These are phyloP conservation scores for Aspergillus conjunctus DNA, from an alignment of 495 filamentous ascomycete species.

Conservation along the genomic window DNA sequence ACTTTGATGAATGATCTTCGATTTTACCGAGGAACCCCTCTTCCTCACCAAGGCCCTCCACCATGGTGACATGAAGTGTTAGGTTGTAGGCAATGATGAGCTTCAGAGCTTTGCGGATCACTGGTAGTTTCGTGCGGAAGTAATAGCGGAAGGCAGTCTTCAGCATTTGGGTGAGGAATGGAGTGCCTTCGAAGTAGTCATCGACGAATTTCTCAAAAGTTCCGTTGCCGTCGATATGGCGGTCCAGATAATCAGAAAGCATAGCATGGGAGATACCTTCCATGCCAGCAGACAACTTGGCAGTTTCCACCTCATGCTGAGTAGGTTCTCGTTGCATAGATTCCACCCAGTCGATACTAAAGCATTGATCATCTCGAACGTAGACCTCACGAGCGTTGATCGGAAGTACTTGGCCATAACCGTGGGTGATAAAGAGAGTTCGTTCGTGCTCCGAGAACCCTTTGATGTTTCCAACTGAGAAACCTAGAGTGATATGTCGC, in stretches of 20 bases:
- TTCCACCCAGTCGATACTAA: conserved; percentile 89
- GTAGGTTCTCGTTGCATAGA: conserved; percentile 68
- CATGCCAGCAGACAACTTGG: conserved; percentile 79
- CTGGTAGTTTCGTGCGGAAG: conserved; percentile 74
- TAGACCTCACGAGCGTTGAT: conserved; percentile 89
- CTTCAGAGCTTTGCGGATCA: conserved; percentile 89
- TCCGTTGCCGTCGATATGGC: conserved; percentile 78
- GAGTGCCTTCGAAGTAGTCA: conserved; percentile 90
- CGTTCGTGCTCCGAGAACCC: conserved; percentile 82
- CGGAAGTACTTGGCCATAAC: conserved; percentile 84
- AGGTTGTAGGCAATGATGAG: conserved; percentile 91
- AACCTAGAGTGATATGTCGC: conserved; percentile 79
- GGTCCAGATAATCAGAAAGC: conserved; percentile 86
- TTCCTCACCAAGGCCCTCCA: conserved; percentile 83
- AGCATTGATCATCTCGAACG: conserved; percentile 88
- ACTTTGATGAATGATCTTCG: conserved; percentile 73
- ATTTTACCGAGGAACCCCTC: conserved; percentile 77
- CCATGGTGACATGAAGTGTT: conserved; percentile 87
- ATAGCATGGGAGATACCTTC: conserved; percentile 76
- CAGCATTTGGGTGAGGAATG: conserved; percentile 88
- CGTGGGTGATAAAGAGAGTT: conserved; percentile 80
- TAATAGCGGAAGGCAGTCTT: conserved; percentile 93
- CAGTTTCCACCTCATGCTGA: conserved; percentile 80
- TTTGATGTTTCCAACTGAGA: conserved; percentile 91
- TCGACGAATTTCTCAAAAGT: conserved; percentile 87